These are phyloP conservation scores for Phialophora verrucosa DNA, from an alignment of 2,329 filamentous ascomycete genomes.

Conservation along the genomic window DNA sequence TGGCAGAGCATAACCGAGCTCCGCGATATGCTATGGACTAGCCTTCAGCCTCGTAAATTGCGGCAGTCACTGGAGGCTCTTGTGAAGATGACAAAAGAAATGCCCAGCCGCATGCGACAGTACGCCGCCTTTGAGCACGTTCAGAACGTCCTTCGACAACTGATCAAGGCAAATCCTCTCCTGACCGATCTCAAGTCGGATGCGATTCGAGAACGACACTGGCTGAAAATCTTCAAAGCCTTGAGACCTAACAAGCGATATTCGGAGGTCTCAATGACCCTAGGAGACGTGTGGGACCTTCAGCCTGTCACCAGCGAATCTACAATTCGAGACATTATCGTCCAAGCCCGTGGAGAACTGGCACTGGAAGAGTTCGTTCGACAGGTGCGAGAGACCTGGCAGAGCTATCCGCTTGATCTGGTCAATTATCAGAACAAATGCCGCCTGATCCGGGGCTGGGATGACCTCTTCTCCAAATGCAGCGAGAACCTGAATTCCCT, in stretches of 20 bases:
- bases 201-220: slow-evolving; percentile 93
- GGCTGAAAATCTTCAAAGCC: slow-evolving; percentile 97
- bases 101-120: slow-evolving; percentile 98
- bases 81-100: slow-evolving; percentile 98
- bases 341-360: slow-evolving; percentile 97
- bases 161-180: slow-evolving; percentile 88
- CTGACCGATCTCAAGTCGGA: slow-evolving; percentile 93
- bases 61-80: slow-evolving; percentile 85
- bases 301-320: slow-evolving; percentile 86
- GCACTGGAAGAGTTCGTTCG: slow-evolving; percentile 96
- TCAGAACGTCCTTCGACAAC: slow-evolving; percentile 83
- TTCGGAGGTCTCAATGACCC: slow-evolving; percentile 88
- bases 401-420: slow-evolving; percentile 90
- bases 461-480: slow-evolving; percentile 97
- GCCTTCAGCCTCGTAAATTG: slow-evolving; percentile 91
- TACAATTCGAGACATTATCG: slow-evolving; percentile 89
- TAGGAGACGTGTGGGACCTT: slow-evolving; percentile 99
- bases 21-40: slow-evolving; percentile 90
- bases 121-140: slow-evolving; percentile 99
- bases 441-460: slow-evolving; percentile 94
- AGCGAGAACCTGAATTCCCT: slow-evolving; percentile 97
- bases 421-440: slow-evolving; percentile 99
- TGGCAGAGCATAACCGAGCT: slow-evolving; percentile 97
- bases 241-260: slow-evolving; percentile 92
- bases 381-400: slow-evolving; percentile 95